These are phyloP conservation scores for Neurospora intermedia DNA, from an alignment of 495 filamentous ascomycete species.

Conservation along the genomic window DNA sequence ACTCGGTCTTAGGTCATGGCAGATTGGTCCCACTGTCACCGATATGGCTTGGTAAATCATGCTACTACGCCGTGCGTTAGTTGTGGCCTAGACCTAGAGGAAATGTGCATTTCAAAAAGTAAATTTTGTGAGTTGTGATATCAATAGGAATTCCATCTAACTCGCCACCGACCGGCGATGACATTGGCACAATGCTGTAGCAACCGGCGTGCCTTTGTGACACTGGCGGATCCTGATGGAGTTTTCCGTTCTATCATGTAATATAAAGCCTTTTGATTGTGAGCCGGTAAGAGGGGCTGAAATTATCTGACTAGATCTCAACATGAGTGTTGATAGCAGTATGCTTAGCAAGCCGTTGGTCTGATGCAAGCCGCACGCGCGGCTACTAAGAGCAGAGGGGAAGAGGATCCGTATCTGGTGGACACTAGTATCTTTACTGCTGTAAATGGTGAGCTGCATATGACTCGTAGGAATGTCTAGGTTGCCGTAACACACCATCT, in stretches of 20 bases:
- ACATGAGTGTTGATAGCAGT: not conserved
- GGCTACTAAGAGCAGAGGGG: not conserved
- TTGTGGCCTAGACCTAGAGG: constrained; percentile 3
- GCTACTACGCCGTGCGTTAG: constrained; percentile 1
- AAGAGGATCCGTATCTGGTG: not conserved
- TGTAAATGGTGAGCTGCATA: not conserved
- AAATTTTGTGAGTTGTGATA: constrained; percentile 23
- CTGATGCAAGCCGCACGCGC: not conserved
- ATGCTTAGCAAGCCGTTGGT: not conserved
- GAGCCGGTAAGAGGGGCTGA: not conserved
- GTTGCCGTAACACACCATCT: not conserved
- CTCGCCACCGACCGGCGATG: not conserved
- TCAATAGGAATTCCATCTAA: constrained; percentile 10
- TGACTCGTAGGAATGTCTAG: not conserved
- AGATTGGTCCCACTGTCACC: constrained; percentile 10
- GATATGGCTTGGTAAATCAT: not conserved
- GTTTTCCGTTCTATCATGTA: constrained; percentile 7
- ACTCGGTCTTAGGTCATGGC: not conserved
- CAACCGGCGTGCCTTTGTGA: constrained; percentile 9
- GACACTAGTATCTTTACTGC: not conserved
- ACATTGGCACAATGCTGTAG: constrained; percentile 3
- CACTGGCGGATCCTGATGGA: constrained; percentile 10
- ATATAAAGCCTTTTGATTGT: not conserved
- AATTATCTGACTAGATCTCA: constrained; percentile 2
- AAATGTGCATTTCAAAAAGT: constrained; percentile 11